phyloP scores from a whole-genome alignment of 305 asterid genomes.

The Lippia alba region DNA sequence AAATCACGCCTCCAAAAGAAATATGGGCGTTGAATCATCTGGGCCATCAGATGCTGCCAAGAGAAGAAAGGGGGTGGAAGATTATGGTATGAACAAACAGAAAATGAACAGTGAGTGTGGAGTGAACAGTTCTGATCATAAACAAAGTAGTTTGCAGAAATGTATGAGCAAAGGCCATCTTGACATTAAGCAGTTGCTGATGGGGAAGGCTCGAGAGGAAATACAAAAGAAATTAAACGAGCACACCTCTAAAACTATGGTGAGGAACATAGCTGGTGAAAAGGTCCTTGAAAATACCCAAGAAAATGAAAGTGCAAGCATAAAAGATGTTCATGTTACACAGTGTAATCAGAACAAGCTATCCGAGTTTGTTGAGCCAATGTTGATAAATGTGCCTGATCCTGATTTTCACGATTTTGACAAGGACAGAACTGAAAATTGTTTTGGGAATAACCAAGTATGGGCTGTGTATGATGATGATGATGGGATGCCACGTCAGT shows the following conservation, averaged over 20 bases:
- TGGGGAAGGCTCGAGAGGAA: constrained; percentile 66
- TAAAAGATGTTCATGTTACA: constrained; percentile 19
- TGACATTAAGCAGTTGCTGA: constrained; percentile 58
- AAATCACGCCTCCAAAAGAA: constrained; percentile 55
- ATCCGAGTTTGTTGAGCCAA: constrained; percentile 33
- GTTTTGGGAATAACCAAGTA: constrained; percentile 73
- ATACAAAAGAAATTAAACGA: constrained; percentile 46
- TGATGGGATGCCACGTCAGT: constrained; percentile 92
- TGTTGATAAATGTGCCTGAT: constrained; percentile 58
- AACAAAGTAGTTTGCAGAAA: constrained; percentile 21
- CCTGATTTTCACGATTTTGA: constrained; percentile 78
- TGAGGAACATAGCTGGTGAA: constrained; percentile 34
- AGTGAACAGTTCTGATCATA: constrained; percentile 33
- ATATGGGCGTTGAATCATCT: constrained; percentile 43
- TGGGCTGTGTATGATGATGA: constrained; percentile 90
- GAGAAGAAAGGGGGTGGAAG: constrained; percentile 62
- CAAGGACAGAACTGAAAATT: constrained; percentile 53
- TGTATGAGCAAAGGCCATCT: constrained; percentile 34
- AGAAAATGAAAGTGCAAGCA: constrained; percentile 37
- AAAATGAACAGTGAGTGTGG: constrained; percentile 37
- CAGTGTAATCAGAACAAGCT: constrained; percentile 31
- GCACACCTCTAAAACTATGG: constrained; percentile 38
- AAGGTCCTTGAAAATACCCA: constrained; percentile 26
- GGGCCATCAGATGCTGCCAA: constrained; percentile 50
- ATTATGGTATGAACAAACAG: constrained; percentile 39